Percentiles rank a stretch among this genome's conserved stretches.
Conservation (phyloP, 306 rosid genomes). For the Glycine soja region DNA sequence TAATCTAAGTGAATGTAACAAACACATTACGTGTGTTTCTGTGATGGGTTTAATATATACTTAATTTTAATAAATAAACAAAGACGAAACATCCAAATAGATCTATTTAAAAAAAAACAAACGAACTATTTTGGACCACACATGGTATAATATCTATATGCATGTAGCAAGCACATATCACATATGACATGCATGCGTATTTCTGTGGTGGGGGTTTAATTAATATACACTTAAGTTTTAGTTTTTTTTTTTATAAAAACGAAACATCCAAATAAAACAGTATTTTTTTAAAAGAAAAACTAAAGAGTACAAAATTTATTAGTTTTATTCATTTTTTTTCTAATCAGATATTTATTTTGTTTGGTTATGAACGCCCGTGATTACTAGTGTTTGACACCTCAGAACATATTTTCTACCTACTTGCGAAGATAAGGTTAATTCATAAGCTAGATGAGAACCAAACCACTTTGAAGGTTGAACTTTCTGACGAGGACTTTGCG, state of each 20-base stretch:
- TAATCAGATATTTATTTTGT: not conserved
- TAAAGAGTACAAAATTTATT: not conserved
- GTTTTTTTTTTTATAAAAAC: not conserved
- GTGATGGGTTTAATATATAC: not conserved
- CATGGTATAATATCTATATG: not conserved
- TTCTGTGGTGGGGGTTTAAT: not conserved
- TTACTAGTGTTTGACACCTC: slow-evolving; percentile 32
- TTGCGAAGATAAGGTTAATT: slow-evolving; percentile 11
- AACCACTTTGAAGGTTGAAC: not conserved
- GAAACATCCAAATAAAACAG: not conserved
- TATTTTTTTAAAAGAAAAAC: not conserved
- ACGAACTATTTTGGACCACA: too few relatives aligned
- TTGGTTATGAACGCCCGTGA: not conserved
- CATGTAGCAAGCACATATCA: not conserved
- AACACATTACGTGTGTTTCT: not conserved
- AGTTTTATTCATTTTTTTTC: not conserved
- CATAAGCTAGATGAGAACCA: not conserved
- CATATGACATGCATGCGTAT: too few relatives aligned
- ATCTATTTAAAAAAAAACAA: too few relatives aligned
- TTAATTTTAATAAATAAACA: too few relatives aligned
- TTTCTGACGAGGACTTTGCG: not conserved
- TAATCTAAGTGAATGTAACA: too few relatives aligned
- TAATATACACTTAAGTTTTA: not conserved
- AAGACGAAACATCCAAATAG: too few relatives aligned
- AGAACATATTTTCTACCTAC: not conserved